These are phyloP conservation scores for Mortierella hygrophila DNA, from an alignment of 192 early-diverging fungal species.

Conservation along the genomic window DNA sequence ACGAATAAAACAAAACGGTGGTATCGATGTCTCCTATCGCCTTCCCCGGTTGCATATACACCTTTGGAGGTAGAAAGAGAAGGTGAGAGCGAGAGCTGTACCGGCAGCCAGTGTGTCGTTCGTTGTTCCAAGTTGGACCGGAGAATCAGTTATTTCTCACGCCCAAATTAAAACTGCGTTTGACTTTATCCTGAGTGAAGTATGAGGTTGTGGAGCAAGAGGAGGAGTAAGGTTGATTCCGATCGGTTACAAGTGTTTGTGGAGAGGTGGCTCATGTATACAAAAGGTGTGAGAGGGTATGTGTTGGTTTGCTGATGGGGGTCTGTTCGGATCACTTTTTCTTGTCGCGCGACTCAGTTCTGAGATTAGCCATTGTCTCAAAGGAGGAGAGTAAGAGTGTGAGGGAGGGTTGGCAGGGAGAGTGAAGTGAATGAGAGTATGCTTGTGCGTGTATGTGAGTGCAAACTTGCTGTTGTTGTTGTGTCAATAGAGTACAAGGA, in stretches of 20 bases:
- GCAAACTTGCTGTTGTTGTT: too few species aligned
- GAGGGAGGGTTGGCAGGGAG: too few species aligned
- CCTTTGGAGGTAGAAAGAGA: neutral
- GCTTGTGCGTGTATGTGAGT: too few species aligned
- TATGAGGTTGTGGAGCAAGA: neutral
- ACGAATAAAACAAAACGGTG: neutral
- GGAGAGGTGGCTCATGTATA: neutral
- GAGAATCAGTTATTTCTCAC: neutral
- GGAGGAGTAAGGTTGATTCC: neutral
- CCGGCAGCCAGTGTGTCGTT: neutral
- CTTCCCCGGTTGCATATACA: too few species aligned
- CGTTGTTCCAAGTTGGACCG: neutral
- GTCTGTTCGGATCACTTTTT: neutral
- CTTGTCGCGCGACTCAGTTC: neutral
- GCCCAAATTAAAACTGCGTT: neutral
- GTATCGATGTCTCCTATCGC: neutral
- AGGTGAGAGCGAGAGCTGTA: neutral
- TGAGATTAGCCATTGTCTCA: neutral
- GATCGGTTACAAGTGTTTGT: neutral
- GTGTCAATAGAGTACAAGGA: neutral
- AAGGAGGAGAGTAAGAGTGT: neutral
- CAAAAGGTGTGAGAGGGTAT: neutral
- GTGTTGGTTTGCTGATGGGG: neutral
- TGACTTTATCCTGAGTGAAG: neutral
- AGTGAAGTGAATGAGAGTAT: too few species aligned